Percentiles rank a stretch among this genome's conserved stretches.
These are phyloP conservation scores for Podospora pseudocomata DNA, from an alignment of 495 filamentous ascomycete genomes.

Conservation along the genomic window DNA sequence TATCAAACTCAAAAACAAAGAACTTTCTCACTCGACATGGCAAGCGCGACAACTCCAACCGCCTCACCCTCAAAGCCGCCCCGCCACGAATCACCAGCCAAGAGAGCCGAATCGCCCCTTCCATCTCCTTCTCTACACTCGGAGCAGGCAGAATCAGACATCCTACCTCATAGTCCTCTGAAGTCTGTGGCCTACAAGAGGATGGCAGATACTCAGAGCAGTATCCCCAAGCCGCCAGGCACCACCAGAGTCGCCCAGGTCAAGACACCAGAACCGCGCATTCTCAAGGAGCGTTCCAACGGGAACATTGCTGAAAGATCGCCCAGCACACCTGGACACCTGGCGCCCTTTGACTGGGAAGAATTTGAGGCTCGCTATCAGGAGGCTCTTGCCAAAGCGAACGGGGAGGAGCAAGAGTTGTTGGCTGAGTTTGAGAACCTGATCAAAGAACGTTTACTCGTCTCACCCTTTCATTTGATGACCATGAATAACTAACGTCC, in stretches of 20 bases:
- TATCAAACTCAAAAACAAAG: neutral
- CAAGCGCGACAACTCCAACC: constrained; percentile 21
- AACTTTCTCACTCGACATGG: constrained; percentile 16
- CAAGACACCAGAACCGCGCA: constrained; percentile 36
- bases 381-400: constrained; percentile 55
- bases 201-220: constrained; percentile 22
- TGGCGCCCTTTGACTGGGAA: constrained; percentile 60
- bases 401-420: constrained; percentile 57
- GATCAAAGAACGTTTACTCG: constrained; percentile 48
- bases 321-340: constrained; percentile 44
- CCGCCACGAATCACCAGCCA: constrained; percentile 13
- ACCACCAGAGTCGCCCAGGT: constrained; percentile 20
- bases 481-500: constrained; percentile 4
- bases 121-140: constrained; percentile 15
- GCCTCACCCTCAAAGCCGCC: constrained; percentile 15
- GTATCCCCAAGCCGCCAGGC: constrained; percentile 18
- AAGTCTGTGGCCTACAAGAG: constrained; percentile 14
- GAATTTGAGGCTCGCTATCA: constrained; percentile 62
- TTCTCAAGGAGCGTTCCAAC: constrained; percentile 28
- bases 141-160: constrained; percentile 12
- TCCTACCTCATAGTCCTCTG: constrained; percentile 1
- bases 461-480: neutral
- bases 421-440: constrained; percentile 60
- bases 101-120: constrained; percentile 24
- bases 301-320: constrained; percentile 25